Conservation (phyloP, 2,329 filamentous ascomycete species). For the Cladosporium sp. region DNA sequence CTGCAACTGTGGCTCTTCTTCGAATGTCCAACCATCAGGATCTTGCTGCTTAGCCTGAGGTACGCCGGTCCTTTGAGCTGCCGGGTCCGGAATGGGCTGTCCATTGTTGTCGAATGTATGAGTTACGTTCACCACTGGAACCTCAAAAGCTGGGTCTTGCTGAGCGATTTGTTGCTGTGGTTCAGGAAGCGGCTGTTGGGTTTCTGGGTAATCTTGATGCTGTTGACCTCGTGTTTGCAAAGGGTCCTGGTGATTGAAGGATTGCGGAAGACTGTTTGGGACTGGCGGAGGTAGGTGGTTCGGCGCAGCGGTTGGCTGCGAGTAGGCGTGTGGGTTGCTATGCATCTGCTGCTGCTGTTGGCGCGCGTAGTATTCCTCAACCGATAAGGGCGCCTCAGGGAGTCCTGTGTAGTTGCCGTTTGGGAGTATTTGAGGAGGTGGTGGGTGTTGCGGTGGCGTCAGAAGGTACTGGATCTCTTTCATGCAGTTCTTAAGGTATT, state of each 20-base stretch:
- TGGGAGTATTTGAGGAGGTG: slow-evolving; percentile 52
- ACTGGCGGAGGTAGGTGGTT: slow-evolving; percentile 62
- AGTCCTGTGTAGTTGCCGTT: slow-evolving; percentile 39
- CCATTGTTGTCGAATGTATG: slow-evolving; percentile 63
- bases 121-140: slow-evolving; percentile 59
- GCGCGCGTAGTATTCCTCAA: slow-evolving; percentile 63
- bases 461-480: slow-evolving; percentile 70
- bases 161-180: slow-evolving; percentile 30
- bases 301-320: slow-evolving; percentile 47
- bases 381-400: slow-evolving; percentile 56
- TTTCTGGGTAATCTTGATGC: slow-evolving; percentile 43
- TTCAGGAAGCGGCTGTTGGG: slow-evolving; percentile 40
- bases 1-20: slow-evolving; percentile 65
- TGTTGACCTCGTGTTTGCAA: slow-evolving; percentile 25
- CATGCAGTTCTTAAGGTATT: slow-evolving; percentile 66
- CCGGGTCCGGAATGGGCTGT: slow-evolving; percentile 52
- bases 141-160: slow-evolving; percentile 48
- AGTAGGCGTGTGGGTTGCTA: slow-evolving; percentile 26
- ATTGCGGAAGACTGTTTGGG: slow-evolving; percentile 34
- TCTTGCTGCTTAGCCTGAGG: slow-evolving; percentile 41
- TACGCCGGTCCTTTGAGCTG: slow-evolving; percentile 22
- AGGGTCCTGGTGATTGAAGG: slow-evolving; percentile 26
- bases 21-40: slow-evolving; percentile 87
- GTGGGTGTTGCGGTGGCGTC: slow-evolving; percentile 64
- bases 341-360: slow-evolving; percentile 48